These are phyloP conservation scores for Anisodus acutangulus DNA, from an alignment of 257 asterid genomes.

Conservation along the genomic window DNA sequence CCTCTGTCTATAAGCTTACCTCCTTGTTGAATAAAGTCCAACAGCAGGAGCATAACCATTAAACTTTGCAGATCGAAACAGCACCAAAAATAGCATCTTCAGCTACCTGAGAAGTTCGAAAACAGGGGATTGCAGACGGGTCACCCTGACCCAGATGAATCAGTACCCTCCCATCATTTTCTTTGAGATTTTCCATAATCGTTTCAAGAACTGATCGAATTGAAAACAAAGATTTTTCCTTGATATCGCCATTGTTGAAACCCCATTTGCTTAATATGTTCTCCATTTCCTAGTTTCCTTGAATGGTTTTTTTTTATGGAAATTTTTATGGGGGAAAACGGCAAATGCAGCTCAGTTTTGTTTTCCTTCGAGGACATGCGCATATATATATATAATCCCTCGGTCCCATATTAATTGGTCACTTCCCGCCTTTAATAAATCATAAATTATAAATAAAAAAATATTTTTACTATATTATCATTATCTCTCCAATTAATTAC, in stretches of 20 bases:
- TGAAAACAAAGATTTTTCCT: slow-evolving; percentile 57
- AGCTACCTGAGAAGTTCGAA: slow-evolving; percentile 58
- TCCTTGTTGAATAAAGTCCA: slow-evolving; percentile 68
- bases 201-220: slow-evolving; percentile 59
- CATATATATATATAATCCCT: neutral
- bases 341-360: neutral
- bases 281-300: neutral
- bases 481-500: too few species aligned
- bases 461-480: too few species aligned
- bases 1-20: slow-evolving; percentile 36
- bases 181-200: slow-evolving; percentile 52
- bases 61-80: slow-evolving; percentile 60
- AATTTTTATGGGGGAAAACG: neutral
- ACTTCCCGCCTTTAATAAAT: too few species aligned
- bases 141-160: slow-evolving; percentile 84
- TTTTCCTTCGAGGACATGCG: neutral
- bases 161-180: slow-evolving; percentile 45
- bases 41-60: slow-evolving; percentile 71
- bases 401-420: too few species aligned
- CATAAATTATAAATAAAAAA: too few species aligned
- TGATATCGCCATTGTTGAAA: slow-evolving; percentile 51
- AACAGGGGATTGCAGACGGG: slow-evolving; percentile 80
- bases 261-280: neutral
- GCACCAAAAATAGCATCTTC: slow-evolving; percentile 67
- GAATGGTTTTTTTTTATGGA: neutral